A percentile compares a stretch with the other conserved stretches of the same genome.
These are phyloP conservation scores for Metschnikowia reukaufii DNA, from an alignment of 805 yeast species.

Conservation along the genomic window DNA sequence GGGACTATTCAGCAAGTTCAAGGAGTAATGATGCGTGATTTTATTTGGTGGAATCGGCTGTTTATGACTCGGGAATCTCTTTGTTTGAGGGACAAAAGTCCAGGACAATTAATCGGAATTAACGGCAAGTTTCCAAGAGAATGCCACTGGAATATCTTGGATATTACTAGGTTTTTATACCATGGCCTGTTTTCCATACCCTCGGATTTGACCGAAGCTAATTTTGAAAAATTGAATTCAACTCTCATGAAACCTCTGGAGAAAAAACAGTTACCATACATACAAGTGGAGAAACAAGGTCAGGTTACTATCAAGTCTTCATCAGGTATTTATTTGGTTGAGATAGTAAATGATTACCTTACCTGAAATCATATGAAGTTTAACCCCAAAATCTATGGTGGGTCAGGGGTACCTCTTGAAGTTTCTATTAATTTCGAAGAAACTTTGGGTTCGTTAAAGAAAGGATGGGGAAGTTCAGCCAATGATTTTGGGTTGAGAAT, in stretches of 20 bases:
- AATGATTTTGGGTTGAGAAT: conserved; percentile 51
- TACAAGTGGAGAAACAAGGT: conserved; percentile 24
- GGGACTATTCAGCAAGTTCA: conserved; percentile 90
- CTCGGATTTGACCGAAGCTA: conserved; percentile 49
- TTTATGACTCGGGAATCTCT: conserved; percentile 70
- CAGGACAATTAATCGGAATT: conserved; percentile 42
- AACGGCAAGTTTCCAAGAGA: conserved; percentile 52
- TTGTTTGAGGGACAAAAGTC: conserved; percentile 51
- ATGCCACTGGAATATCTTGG: conserved; percentile 87
- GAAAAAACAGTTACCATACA: conserved; percentile 20
- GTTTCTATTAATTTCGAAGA: conserved; percentile 47
- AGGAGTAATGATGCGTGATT: conserved; percentile 91
- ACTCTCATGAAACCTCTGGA: conserved; percentile 25
- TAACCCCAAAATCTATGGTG: conserved; percentile 55
- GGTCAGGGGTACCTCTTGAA: conserved; percentile 58
- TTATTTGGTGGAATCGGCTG: conserved; percentile 74
- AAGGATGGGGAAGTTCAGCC: conserved; percentile 23
- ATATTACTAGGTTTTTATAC: conserved; percentile 69
- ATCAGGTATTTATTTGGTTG: conserved; percentile 75
- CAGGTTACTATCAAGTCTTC: conserved; percentile 45
- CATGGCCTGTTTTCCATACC: conserved; percentile 82
- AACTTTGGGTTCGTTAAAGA: conserved; percentile 36
- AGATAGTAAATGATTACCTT: conserved; percentile 56
- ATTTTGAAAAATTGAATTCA: conserved; percentile 37
- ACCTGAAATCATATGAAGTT: conserved; percentile 62